phyloP scores from a whole-genome alignment of 2,329 filamentous ascomycete genomes.

The Pseudogymnoascus sp. region DNA sequence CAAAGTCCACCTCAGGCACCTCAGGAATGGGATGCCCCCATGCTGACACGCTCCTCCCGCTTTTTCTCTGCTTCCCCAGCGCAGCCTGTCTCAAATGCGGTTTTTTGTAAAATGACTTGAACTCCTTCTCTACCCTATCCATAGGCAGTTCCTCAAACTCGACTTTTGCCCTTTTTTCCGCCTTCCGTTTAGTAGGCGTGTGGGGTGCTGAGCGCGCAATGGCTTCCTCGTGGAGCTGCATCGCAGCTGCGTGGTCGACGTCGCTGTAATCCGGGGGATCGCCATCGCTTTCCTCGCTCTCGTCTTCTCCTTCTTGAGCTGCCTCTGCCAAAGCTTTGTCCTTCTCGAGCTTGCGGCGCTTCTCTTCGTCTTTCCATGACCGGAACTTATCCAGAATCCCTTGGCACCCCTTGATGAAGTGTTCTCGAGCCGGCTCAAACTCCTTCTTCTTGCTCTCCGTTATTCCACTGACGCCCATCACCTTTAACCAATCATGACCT shows the following conservation, averaged over 20 bases:
- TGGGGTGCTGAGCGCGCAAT: slow-evolving; percentile 24
- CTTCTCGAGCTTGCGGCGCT: slow-evolving; percentile 36
- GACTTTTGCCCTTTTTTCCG: slow-evolving; percentile 28
- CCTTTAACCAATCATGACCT: slow-evolving; percentile 84
- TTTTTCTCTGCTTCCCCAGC: slow-evolving; percentile 56
- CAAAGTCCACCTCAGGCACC: slow-evolving; percentile 60
- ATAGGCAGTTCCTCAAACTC: slow-evolving; percentile 16
- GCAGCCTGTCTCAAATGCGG: slow-evolving; percentile 68
- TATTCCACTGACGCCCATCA: slow-evolving; percentile 75
- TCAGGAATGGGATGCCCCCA: slow-evolving; percentile 80
- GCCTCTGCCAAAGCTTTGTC: slow-evolving; percentile 9
- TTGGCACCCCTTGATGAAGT: slow-evolving; percentile 78
- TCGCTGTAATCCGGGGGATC: slow-evolving; percentile 59
- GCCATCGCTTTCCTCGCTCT: slow-evolving; percentile 32
- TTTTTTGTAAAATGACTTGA: slow-evolving; percentile 76
- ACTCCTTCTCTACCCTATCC: slow-evolving; percentile 44
- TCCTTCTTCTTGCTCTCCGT: slow-evolving; percentile 79
- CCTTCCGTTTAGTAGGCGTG: slow-evolving; percentile 17
- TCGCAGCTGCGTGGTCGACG: slow-evolving; percentile 61
- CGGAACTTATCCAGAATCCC: slow-evolving; percentile 79
- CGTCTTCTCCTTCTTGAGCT: slow-evolving; percentile 16
- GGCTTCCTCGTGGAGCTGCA: slow-evolving; percentile 53
- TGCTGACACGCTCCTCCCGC: slow-evolving; percentile 61
- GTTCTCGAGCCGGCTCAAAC: slow-evolving; percentile 75
- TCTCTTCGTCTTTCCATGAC: slow-evolving; percentile 83